Evolutionary conservation across 225 moss, liverwort and hornwort genomes (phyloP), one percentile per base, ranked within the genome.

Genomic region (Sphagnum tenellum): DNA sequence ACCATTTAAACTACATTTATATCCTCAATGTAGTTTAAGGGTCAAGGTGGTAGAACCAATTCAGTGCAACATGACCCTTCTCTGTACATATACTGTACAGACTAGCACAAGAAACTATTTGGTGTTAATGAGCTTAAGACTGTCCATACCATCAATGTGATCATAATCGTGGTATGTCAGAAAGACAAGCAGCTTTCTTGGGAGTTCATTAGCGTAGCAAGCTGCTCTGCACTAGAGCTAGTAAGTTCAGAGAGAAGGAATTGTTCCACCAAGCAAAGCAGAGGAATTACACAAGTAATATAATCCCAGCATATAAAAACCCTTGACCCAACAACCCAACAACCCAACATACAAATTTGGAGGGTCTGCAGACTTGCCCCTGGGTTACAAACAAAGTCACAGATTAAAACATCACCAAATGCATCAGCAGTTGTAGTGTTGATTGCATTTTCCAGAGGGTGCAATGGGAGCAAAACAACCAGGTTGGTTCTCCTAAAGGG

Each of bases 121-220:
- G 29, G 29, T 29, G 29, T 29, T 29, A 29, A 29, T 29, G 29
- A 29, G 29, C 29, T 29, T 29, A 29, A 29, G 29, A 52, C 52
- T 52, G 59, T 65, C 47, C 71, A 79, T 77, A 95, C 94, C 95
- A 64, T 89, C 88, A 67, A 79, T 75, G 69, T 95, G 95, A 79
- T 95, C 95, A 59, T 69, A 64, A 63, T 95, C 89, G 74, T 95
- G 95, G 70, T 95, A 91, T 11, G 91, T 95, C 62, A 95, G 55
- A 73, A 95, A 95, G 29, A 95, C 82, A 57, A 95, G 61, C 64
- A 95, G 86, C 77, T 81, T 91, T 74, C 71, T 89, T 57, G 91
- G 92, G 67, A 95, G 79, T 64, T 88, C 75, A 51, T 82, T 88
- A 63, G 91, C 78, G 84, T 70, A 57, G 83, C 79, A 81, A 95